Conservation (phyloP, 257 asterid genomes). For the Catharanthus roseus region DNA sequence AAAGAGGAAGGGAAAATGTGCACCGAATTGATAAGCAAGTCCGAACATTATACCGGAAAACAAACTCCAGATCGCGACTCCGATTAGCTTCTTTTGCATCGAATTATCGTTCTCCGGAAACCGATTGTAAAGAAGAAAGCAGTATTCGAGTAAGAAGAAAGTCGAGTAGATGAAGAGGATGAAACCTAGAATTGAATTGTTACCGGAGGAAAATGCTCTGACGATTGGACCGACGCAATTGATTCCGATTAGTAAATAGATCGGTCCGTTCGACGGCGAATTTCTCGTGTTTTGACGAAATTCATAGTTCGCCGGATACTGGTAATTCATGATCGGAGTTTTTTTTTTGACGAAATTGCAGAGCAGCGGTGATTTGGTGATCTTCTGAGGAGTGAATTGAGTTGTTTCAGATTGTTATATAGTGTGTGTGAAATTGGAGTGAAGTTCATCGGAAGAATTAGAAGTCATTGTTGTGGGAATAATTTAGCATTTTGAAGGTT, state of each 20-base stretch:
- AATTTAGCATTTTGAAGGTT: too few species aligned
- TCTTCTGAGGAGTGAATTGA: too few species aligned
- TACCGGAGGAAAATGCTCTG: constrained; percentile 16
- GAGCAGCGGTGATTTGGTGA: too few species aligned
- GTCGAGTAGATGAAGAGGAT: constrained; percentile 5
- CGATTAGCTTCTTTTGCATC: constrained; percentile 11
- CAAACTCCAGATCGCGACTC: constrained; percentile 11
- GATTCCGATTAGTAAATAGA: neutral
- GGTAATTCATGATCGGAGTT: too few species aligned
- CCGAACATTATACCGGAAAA: constrained; percentile 14
- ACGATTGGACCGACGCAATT: constrained; percentile 9
- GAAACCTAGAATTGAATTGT: constrained; percentile 5
- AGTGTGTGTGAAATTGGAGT: too few species aligned
- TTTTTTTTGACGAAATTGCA: too few species aligned
- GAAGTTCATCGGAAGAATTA: too few species aligned
- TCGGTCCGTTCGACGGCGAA: neutral
- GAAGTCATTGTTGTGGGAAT: too few species aligned
- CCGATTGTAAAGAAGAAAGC: constrained; percentile 2
- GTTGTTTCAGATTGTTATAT: too few species aligned
- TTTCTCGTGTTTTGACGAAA: too few species aligned
- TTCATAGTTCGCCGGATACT: too few species aligned
- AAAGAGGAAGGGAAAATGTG: neutral
- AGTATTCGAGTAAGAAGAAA: constrained; percentile 11
- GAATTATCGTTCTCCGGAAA: constrained; percentile 1
- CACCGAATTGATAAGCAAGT: neutral